These are phyloP conservation scores for Leccinum fibrillosum DNA, from an alignment of 768 basidiomycete species.

Conservation along the genomic window DNA sequence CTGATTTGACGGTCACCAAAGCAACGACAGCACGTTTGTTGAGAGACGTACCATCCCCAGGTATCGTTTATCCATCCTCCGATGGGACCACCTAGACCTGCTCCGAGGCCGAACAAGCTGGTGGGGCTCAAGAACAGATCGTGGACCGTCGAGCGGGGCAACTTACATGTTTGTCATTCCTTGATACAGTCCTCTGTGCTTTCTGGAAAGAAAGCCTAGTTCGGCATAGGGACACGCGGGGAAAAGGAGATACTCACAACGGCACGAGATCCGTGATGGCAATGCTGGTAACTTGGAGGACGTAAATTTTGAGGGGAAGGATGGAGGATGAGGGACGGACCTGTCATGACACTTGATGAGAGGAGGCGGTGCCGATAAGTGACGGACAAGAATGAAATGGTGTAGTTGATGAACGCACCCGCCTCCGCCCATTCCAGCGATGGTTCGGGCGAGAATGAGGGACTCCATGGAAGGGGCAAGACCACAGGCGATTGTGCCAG, in stretches of 20 bases:
- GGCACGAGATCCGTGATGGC: conserved; percentile 88
- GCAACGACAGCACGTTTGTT: neutral
- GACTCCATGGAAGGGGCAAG: conserved; percentile 82
- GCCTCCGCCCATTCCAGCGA: conserved; percentile 93
- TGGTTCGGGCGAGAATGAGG: conserved; percentile 74
- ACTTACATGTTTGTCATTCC: conserved; percentile 85
- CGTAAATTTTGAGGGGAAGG: conserved; percentile 14
- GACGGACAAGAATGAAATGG: neutral
- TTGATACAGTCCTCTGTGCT: conserved; percentile 87
- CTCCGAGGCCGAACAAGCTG: conserved; percentile 82
- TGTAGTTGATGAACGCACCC: conserved; percentile 50
- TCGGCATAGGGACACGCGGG: neutral
- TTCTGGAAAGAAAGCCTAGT: conserved; percentile 40
- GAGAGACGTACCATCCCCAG: conserved; percentile 70
- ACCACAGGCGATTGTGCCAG: conserved; percentile 84
- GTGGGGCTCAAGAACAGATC: conserved; percentile 11
- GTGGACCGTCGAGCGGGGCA: neutral
- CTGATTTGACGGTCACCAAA: conserved; percentile 38
- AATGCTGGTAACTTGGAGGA: conserved; percentile 67
- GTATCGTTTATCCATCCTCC: conserved; percentile 84
- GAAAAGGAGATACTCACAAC: conserved; percentile 48
- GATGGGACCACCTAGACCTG: conserved; percentile 74
- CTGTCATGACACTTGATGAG: conserved; percentile 73
- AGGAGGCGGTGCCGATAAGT: conserved; percentile 18
- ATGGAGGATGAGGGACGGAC: conserved; percentile 34